phyloP scores from a whole-genome alignment of 2,329 filamentous ascomycete genomes.

The Moelleriella libera region DNA sequence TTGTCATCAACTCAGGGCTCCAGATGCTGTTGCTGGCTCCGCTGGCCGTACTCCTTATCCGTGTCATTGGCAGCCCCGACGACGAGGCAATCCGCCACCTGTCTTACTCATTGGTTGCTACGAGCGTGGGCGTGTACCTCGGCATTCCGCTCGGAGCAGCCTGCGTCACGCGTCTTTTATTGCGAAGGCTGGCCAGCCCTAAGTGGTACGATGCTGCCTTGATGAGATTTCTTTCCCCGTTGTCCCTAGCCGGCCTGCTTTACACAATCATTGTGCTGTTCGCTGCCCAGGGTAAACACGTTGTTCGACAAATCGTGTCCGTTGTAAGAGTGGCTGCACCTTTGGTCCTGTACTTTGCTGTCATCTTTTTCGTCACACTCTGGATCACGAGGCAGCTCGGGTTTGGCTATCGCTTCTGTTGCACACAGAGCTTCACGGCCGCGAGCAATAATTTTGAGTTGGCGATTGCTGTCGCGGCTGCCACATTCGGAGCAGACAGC shows the following conservation, averaged over 20 bases:
- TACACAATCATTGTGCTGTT: conserved; percentile 84
- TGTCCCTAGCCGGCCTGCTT: conserved; percentile 68
- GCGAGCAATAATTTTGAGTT: conserved; percentile 91
- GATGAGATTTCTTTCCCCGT: conserved; percentile 54
- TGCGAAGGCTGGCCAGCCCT: conserved; percentile 40
- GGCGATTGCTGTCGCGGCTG: conserved; percentile 76
- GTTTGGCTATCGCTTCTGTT: conserved; percentile 55
- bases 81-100: conserved; percentile 19
- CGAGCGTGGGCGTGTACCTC: conserved; percentile 71
- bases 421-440: conserved; percentile 76
- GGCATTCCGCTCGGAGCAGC: conserved; percentile 73
- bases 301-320: conserved; percentile 71
- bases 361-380: conserved; percentile 61
- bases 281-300: conserved; percentile 62
- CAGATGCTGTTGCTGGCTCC: conserved; percentile 64
- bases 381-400: conserved; percentile 48
- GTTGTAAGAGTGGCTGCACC: conserved; percentile 73
- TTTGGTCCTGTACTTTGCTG: conserved; percentile 64
- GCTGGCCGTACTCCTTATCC: conserved; percentile 54
- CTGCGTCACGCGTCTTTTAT: conserved; percentile 53
- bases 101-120: conserved; percentile 56
- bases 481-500: conserved; percentile 63
- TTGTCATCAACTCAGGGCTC: conserved; percentile 60
- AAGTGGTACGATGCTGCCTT: conserved; percentile 56
- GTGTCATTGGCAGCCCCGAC: conserved; percentile 41